A percentile compares a stretch with the other conserved stretches of the same genome.
phyloP scores from a whole-genome alignment of 2,329 filamentous ascomycete genomes.

The Ophiostoma sp. region DNA sequence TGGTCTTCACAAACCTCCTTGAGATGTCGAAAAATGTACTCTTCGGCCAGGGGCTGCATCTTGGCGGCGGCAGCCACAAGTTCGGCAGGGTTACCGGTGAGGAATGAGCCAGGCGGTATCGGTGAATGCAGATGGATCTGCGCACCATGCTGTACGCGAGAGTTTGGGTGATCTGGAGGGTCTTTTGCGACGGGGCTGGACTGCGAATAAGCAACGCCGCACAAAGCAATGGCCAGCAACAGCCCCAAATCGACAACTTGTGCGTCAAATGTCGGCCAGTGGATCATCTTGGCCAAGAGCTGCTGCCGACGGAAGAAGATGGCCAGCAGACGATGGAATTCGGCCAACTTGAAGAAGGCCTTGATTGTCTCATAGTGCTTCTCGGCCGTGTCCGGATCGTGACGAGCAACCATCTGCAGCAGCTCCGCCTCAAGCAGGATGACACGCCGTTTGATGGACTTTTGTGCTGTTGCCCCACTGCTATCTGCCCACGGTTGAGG shows the following conservation, averaged over 20 bases:
- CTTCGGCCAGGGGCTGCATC: neutral
- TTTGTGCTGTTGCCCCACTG: neutral
- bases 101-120: too few species aligned
- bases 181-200: too few species aligned
- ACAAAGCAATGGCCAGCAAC: slow-evolving; percentile 5
- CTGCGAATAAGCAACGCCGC: neutral
- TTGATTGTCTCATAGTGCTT: neutral
- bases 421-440: neutral
- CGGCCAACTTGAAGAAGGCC: neutral
- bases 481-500: neutral
- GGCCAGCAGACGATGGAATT: neutral
- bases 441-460: neutral
- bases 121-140: too few species aligned
- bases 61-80: neutral
- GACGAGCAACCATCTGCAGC: neutral
- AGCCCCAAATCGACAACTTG: neutral
- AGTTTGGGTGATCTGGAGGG: too few species aligned
- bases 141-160: too few species aligned
- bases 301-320: slow-evolving; percentile 4
- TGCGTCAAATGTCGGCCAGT: slow-evolving; percentile 2
- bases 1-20: too few species aligned
- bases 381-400: neutral
- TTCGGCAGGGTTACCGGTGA: neutral
- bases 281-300: slow-evolving; percentile 11
- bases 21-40: neutral